phyloP scores from a whole-genome alignment of 768 basidiomycete genomes.

The Termitomyces sp. region DNA sequence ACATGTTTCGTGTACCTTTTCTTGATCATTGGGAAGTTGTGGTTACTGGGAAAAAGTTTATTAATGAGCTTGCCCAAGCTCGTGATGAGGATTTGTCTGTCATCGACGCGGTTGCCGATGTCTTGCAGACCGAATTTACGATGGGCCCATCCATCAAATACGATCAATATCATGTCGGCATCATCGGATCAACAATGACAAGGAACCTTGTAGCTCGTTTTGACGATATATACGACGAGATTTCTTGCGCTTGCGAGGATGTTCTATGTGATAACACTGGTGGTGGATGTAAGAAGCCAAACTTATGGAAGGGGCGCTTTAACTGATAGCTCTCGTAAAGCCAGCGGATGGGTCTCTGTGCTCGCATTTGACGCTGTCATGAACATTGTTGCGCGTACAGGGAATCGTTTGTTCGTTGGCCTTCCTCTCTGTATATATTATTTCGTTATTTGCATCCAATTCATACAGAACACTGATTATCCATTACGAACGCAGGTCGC shows the following conservation, averaged over 20 bases:
- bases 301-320: too few relatives aligned
- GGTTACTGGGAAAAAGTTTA: not conserved
- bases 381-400: not conserved
- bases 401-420: conserved; percentile 1
- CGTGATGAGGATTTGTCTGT: not conserved
- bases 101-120: not conserved
- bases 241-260: not conserved
- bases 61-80: conserved; percentile 1
- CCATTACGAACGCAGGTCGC: too few relatives aligned
- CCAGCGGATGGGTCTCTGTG: not conserved
- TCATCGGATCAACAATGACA: conserved; percentile 1
- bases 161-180: conserved; percentile 1
- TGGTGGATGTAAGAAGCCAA: too few relatives aligned
- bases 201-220: conserved; percentile 3
- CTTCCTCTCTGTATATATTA: conserved; percentile 3
- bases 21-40: conserved; percentile 7
- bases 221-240: conserved; percentile 2
- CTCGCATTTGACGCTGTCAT: not conserved
- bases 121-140: conserved; percentile 3
- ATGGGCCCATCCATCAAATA: conserved; percentile 1
- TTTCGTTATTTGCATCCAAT: too few relatives aligned
- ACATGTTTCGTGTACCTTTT: conserved; percentile 2
- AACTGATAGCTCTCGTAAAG: too few relatives aligned
- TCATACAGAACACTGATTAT: too few relatives aligned
- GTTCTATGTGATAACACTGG: too few relatives aligned